Base-by-base conservation (phyloP, 2,329 filamentous ascomycete species). In the Penicillium sp. region DNA sequence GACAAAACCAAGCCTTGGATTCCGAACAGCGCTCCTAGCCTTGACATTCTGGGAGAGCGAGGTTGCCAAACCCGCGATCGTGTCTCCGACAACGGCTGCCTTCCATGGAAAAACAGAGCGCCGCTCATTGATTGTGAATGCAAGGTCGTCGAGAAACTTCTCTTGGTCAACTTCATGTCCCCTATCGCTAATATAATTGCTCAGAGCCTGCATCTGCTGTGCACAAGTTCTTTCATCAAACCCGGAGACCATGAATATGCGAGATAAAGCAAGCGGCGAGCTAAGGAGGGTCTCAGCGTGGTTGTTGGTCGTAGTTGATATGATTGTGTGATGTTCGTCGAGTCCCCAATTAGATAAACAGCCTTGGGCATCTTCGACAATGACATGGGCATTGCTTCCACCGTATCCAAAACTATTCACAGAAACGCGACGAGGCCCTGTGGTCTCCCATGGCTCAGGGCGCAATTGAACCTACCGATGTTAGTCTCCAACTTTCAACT, bases 331-430 rank as follows among this genome's bases (percentile, higher is more conserved):
- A 12, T 31, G 3, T 21, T 7, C 15, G 6, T 44, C 17, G 10
- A 45, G 29, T n/a, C 24, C 43, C 9, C 34, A 48, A 12, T n/a
- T 8, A 24, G 49, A 48, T 6, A 55, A 39, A 26, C 54, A 56
- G 3, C 54, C 46, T 3, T 33, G 17, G 5, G 56, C 42, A 37
- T 63, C 58, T 47, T 69, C 67, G 5, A 76, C 52, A 13, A 76
- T 69, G 3, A 64, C 61, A 51, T 77, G 74, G 0, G 68, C 69
- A 51, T 75, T 76, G 15, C 69, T 69, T 34, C 74, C 74, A 15
- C 74, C 73, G 22, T 72, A 75, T 2, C 73, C 74, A 48, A 75
- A 75, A 6, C 67, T 70, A 53, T 72, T 72, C 43, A 74, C 62
- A 1, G 54, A 56, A 34, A 53, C 45, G 8, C 54, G 45, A 39